phyloP scores from a whole-genome alignment of 2,329 filamentous ascomycete species.

The Fusarium dlaminii region DNA sequence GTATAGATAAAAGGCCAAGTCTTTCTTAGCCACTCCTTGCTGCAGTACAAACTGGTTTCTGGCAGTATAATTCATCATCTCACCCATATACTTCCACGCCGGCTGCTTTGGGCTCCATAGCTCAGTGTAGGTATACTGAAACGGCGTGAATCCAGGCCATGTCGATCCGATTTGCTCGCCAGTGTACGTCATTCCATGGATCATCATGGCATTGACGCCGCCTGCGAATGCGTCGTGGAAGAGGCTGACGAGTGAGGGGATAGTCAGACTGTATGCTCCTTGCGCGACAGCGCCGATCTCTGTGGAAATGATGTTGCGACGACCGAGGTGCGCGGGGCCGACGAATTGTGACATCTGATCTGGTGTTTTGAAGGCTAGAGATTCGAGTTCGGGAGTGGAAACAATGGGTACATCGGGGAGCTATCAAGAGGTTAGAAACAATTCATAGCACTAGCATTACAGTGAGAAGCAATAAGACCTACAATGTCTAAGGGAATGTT shows the following conservation, averaged over 20 bases:
- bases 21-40: background rate
- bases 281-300: background rate
- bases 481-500: background rate
- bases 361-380: background rate
- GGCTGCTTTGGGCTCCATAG: background rate
- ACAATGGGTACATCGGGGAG: background rate
- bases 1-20: rapidly evolving
- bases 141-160: background rate
- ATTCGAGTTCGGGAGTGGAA: background rate
- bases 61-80: background rate
- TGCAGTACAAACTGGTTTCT: background rate
- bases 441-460: background rate
- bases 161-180: background rate
- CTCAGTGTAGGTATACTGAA: background rate
- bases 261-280: background rate
- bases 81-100: background rate
- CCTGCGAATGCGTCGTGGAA: background rate
- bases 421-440: background rate
- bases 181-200: background rate
- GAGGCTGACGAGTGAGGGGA: background rate
- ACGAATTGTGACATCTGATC: background rate
- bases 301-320: background rate
- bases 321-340: background rate
- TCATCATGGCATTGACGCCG: background rate
- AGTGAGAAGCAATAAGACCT: rapidly evolving